A percentile compares a stretch with the other conserved stretches of the same genome.
These are phyloP conservation scores for Didymella segeticola DNA, from an alignment of 2,329 filamentous ascomycete species.

Conservation along the genomic window DNA sequence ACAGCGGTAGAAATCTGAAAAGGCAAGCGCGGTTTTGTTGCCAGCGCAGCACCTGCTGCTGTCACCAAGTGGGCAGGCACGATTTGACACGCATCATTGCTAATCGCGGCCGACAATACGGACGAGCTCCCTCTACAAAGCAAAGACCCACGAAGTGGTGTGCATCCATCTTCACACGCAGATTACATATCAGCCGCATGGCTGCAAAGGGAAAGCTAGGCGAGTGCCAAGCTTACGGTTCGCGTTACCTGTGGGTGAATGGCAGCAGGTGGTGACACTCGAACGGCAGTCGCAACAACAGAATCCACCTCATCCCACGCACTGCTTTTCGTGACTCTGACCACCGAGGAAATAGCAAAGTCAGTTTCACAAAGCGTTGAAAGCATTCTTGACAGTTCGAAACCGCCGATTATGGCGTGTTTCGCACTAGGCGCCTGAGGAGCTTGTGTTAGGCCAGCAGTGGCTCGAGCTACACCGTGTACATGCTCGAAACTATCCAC, in stretches of 20 bases:
- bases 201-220: constrained; percentile 24
- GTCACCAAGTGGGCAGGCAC: background rate
- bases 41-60: constrained; percentile 8
- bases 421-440: constrained; percentile 19
- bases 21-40: constrained; percentile 6
- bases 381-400: constrained; percentile 13
- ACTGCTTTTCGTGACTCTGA: background rate
- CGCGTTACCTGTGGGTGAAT: constrained; percentile 20
- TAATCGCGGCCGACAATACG: background rate
- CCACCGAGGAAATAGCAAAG: background rate
- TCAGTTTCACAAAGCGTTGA: constrained; percentile 13
- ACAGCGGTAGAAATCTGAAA: constrained; percentile 11
- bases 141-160: background rate
- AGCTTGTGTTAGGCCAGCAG: constrained; percentile 16
- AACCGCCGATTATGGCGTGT: constrained; percentile 17
- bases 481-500: constrained; percentile 25
- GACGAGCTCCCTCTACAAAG: background rate
- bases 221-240: constrained; percentile 29
- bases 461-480: constrained; percentile 19
- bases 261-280: constrained; percentile 22
- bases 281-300: background rate
- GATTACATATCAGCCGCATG: background rate
- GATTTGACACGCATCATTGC: background rate
- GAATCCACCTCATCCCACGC: background rate
- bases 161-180: background rate